Evolutionary conservation across 139 green algal genomes (phyloP).

Genomic region (Mesotaenium endlicherianum): DNA sequence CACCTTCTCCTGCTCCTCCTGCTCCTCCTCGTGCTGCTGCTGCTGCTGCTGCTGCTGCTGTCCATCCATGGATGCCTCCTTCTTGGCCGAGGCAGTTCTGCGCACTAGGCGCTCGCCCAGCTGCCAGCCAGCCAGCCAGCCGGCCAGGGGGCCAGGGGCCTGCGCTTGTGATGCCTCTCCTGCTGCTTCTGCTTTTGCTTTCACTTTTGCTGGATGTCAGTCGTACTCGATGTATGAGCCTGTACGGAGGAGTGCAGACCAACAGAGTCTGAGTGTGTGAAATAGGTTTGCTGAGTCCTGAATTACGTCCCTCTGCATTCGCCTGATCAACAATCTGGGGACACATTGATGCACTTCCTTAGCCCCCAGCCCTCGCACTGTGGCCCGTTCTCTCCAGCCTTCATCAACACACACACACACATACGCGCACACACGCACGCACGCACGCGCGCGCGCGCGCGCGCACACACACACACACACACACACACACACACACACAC

Average conservation of each 20-base stretch:
- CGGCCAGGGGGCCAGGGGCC: neutral
- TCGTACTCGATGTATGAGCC: too few relatives aligned
- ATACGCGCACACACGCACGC: neutral
- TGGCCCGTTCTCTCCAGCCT: too few relatives aligned
- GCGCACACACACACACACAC: neutral
- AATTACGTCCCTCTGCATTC: neutral
- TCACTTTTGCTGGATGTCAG: too few relatives aligned
- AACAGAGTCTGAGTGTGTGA: neutral
- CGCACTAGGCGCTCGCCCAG: neutral
- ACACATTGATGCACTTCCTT: neutral
- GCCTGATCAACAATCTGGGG: neutral
- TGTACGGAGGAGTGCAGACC: neutral
- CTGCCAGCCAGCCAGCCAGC: neutral
- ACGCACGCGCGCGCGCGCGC: neutral
- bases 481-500: neutral
- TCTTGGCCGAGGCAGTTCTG: neutral
- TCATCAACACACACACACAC: neutral
- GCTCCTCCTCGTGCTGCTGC: neutral
- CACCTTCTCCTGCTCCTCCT: neutral
- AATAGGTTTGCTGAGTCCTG: neutral
- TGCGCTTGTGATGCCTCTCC: neutral
- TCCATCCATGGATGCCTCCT: too few relatives aligned
- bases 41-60: too few relatives aligned
- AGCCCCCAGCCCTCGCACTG: too few relatives aligned
- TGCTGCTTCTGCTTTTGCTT: neutral